phyloP scores from a whole-genome alignment of 208 protist genomes.

The Lotmaria passim region DNA sequence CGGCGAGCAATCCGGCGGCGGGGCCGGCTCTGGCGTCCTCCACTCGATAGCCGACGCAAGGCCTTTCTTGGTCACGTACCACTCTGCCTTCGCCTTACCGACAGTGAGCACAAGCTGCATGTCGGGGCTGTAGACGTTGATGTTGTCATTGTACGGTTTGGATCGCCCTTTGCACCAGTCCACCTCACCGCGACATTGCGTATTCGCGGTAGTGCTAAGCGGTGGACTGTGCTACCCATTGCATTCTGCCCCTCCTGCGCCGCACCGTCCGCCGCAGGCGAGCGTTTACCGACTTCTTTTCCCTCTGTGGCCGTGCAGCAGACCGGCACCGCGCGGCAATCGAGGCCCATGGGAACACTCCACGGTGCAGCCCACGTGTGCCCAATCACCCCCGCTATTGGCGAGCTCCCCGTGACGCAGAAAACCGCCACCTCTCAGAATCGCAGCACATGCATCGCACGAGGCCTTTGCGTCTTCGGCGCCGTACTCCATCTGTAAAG shows the following conservation, averaged over 20 bases:
- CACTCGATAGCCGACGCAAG: slow-evolving; percentile 59
- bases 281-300: too few relatives aligned
- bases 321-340: slow-evolving; percentile 30
- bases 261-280: not conserved
- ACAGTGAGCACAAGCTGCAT: slow-evolving; percentile 61
- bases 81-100: slow-evolving; percentile 60
- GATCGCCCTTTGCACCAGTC: slow-evolving; percentile 41
- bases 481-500: slow-evolving; percentile 60
- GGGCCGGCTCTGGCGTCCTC: not conserved
- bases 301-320: slow-evolving; percentile 14
- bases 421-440: slow-evolving; percentile 39
- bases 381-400: not conserved
- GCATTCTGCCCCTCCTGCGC: not conserved
- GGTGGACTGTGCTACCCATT: not conserved
- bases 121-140: slow-evolving; percentile 51
- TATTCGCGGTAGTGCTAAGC: not conserved
- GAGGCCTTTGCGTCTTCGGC: slow-evolving; percentile 64
- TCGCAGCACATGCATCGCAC: slow-evolving; percentile 46
- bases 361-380: slow-evolving; percentile 2
- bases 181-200: not conserved
- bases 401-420: not conserved
- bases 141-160: slow-evolving; percentile 75
- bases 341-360: slow-evolving; percentile 1
- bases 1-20: not conserved
- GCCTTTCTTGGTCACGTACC: slow-evolving; percentile 68